Base-by-base conservation (phyloP, 805 yeast genomes). In the Yarrowia hollandica region DNA sequence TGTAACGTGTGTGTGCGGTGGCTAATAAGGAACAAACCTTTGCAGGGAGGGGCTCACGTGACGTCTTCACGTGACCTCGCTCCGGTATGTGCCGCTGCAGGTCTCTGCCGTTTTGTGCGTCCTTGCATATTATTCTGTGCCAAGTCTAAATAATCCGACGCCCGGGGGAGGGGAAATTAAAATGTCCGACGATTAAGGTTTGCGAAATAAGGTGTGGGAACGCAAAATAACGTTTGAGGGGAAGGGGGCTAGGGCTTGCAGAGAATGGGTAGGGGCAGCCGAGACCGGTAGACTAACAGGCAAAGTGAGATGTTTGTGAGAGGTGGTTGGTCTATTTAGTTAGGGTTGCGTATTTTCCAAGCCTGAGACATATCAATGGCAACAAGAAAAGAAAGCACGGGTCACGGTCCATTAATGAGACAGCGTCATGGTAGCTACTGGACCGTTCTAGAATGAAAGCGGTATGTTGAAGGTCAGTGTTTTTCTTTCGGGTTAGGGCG, bases 141-240 rank as follows among this genome's bases (percentile, higher is more conserved):
- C 48, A 41, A 41, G 33, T 41, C 18, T 25, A 41, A 41, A 41
- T 39, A 41, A 41, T 41, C 48, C 48, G 48, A 41, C 48, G 33
- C 48, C 48, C 48, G 48, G 48, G 48, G 48, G 48, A 41, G 48
- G 48, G 48, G 48, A 33, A 48, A 22, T 48, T 23, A 19, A 31
- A 31, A 48, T 48, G 44, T 31, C 44, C 55, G 44, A 48, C 46
- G 11, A 6, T 15, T 48, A 48, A 35, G 21, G 39, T 48, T 46
- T 28, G 16, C n/a, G n/a, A 4, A 26, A 12, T 30, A 33, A 46
- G 55, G 26, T 46, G 28, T 33, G 55, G 28, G 33, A 25, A 15
- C 16, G 12, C 5, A 38, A n/a, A 21, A n/a, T 22, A 38, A 39
- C 22, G 48, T 41, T 12, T n/a, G 48, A 41, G 48, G 48, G 48